Evolutionary conservation across 1,284 basidiomycete genomes (phyloP).

Genomic region (Puccinia triticina): DNA sequence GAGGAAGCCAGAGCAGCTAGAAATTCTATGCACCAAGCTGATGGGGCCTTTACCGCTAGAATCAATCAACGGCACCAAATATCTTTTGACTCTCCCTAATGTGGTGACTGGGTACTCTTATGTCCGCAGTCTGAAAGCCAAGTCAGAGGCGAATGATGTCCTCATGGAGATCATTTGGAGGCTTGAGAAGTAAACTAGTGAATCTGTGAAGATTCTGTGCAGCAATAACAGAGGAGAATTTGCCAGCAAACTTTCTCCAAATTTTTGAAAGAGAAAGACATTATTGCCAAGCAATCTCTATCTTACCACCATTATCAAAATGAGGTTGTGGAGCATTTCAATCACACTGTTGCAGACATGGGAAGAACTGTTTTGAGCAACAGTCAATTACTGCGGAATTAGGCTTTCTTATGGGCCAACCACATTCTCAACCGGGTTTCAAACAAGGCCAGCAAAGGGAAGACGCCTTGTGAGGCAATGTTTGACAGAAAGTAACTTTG

Average conservation of each 20-base stretch:
- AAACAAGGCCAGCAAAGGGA: background rate
- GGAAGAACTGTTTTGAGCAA: background rate
- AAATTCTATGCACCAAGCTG: no score
- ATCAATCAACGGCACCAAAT: no score
- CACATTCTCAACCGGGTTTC: conserved; percentile 15
- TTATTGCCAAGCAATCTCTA: background rate
- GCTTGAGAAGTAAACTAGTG: no score
- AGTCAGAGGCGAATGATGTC: no score
- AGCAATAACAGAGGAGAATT: conserved; percentile 29
- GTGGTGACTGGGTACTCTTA: no score
- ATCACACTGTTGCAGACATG: background rate
- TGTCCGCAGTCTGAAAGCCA: no score
- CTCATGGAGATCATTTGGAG: no score
- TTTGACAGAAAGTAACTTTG: no score
- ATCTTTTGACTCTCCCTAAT: no score
- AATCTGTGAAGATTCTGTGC: background rate
- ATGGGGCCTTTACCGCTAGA: no score
- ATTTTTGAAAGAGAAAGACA: background rate
- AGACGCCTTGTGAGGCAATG: conserved; percentile 6
- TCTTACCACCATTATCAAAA: conserved; percentile 37
- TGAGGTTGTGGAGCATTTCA: conserved; percentile 8
- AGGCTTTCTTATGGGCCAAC: background rate
- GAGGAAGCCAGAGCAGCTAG: no score
- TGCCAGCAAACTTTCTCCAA: background rate
- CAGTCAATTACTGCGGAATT: background rate